Evolutionary conservation across 352 stramenopile species (phyloP).

Genomic region (Globisporangium spiculum): DNA sequence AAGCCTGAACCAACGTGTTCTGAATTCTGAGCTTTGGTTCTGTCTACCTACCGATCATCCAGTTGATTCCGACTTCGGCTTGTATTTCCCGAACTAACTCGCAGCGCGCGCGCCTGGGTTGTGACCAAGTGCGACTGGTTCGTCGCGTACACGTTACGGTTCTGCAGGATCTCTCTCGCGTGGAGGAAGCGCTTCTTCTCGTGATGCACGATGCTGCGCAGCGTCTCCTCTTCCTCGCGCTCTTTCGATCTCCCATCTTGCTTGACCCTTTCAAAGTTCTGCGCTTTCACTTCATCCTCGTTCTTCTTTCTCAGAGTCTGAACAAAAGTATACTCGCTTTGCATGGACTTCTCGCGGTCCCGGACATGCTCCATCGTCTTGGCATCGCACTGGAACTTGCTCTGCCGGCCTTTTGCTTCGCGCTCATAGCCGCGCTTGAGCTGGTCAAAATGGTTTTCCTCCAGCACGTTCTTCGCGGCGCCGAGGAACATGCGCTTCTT

Average conservation of each 20-base stretch:
- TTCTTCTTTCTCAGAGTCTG: constrained; percentile 24
- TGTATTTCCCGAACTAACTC: background rate
- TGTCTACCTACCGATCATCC: constrained; percentile 4
- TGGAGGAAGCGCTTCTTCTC: constrained; percentile 56
- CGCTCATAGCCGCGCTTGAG: constrained; percentile 56
- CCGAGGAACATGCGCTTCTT: constrained; percentile 84
- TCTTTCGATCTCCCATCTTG: constrained; percentile 33
- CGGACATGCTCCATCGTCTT: constrained; percentile 50
- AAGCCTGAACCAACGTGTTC: background rate
- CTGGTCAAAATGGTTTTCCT: constrained; percentile 78
- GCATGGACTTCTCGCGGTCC: constrained; percentile 36
- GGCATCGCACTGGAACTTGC: constrained; percentile 35
- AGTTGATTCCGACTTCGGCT: constrained; percentile 13
- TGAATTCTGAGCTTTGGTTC: too few species aligned
- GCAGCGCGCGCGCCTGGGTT: constrained; percentile 26
- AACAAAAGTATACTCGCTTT: constrained; percentile 25
- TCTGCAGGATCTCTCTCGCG: constrained; percentile 53
- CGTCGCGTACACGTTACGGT: constrained; percentile 67
- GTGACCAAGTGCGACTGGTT: constrained; percentile 39
- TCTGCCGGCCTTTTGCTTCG: constrained; percentile 49
- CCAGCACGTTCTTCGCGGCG: constrained; percentile 81
- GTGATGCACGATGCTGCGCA: constrained; percentile 56
- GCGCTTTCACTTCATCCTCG: constrained; percentile 24
- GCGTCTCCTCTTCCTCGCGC: constrained; percentile 59
- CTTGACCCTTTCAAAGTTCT: constrained; percentile 30